Evolutionary conservation across 2,329 filamentous ascomycete species (phyloP).

Genomic region (Ophiostoma quercus): DNA sequence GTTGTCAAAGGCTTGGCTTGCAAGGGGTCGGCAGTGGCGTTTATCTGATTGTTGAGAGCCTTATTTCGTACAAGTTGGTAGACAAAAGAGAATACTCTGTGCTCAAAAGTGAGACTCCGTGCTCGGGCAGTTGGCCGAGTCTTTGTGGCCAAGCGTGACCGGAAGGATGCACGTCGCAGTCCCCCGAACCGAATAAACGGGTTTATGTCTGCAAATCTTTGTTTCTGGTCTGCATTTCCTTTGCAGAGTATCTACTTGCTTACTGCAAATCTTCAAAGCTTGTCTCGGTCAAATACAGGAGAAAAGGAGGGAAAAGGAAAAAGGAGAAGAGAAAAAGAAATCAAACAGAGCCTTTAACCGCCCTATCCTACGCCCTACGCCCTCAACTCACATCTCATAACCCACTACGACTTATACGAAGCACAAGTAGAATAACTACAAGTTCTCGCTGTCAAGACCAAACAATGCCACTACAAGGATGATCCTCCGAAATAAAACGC

Average conservation of each 20-base stretch:
- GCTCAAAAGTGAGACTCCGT: not conserved
- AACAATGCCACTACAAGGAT: not conserved
- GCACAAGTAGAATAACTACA: not conserved
- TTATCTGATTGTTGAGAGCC: not conserved
- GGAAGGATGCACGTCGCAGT: not conserved
- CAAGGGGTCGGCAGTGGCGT: not conserved
- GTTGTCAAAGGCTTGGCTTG: not conserved
- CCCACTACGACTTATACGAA: slow-evolving; percentile 4
- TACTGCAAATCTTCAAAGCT: not conserved
- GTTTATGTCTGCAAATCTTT: not conserved
- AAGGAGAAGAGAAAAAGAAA: not conserved
- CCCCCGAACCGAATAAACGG: not conserved
- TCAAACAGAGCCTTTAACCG: not conserved
- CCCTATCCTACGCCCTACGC: not conserved
- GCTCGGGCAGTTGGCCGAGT: not conserved
- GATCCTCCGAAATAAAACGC: not conserved
- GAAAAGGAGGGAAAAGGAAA: not conserved
- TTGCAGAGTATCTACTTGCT: not conserved
- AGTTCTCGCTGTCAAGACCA: not conserved
- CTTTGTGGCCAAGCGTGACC: not conserved
- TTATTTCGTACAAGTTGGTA: not conserved
- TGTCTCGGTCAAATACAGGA: not conserved
- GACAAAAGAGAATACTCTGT: not conserved
- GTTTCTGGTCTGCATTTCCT: not conserved
- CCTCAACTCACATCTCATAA: not conserved